Evolutionary conservation across 2,329 filamentous ascomycete species (phyloP).

Genomic region (Domatiomyces catenatus): DNA sequence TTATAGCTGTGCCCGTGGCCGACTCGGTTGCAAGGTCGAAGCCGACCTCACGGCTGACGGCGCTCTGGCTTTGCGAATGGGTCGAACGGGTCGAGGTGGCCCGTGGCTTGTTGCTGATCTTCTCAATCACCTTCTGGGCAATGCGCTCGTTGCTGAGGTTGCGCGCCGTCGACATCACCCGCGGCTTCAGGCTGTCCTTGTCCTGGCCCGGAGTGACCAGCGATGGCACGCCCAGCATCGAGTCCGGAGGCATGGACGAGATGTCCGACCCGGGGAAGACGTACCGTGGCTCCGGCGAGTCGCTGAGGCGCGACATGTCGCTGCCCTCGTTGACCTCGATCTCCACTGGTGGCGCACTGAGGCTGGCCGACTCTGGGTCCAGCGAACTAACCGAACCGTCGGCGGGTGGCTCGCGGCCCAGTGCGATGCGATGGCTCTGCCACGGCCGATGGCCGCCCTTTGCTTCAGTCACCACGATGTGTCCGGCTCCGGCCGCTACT

Average conservation of each 20-base stretch:
- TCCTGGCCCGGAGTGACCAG: conserved; percentile 24
- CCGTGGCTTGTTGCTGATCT: conserved; percentile 39
- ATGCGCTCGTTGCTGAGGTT: conserved; percentile 53
- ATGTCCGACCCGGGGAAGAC: conserved; percentile 64
- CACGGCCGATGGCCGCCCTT: conserved; percentile 57
- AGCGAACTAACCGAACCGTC: conserved; percentile 51
- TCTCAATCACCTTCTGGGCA: conserved; percentile 54
- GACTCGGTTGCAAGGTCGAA: conserved; percentile 6
- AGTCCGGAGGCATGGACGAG: conserved; percentile 64
- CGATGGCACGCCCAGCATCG: conserved; percentile 43
- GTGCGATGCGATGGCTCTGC: conserved; percentile 51
- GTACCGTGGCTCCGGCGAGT: conserved; percentile 47
- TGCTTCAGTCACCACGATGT: conserved; percentile 74
- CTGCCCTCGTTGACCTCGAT: conserved; percentile 65
- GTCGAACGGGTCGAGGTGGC: conserved; percentile 27
- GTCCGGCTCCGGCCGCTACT: conserved; percentile 39
- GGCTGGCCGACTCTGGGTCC: conserved; percentile 56
- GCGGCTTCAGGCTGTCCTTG: conserved; percentile 41
- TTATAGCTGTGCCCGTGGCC: conserved; percentile 17
- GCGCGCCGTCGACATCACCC: conserved; percentile 42
- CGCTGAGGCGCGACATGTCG: conserved; percentile 50
- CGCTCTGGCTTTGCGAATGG: conserved; percentile 25
- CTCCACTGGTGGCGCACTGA: conserved; percentile 58
- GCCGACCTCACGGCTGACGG: conserved; percentile 28
- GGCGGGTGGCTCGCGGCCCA: conserved; percentile 26